Evolutionary conservation across 2,329 filamentous ascomycete genomes (phyloP).

Genomic region (Paraphaeosphaeria minitans): DNA sequence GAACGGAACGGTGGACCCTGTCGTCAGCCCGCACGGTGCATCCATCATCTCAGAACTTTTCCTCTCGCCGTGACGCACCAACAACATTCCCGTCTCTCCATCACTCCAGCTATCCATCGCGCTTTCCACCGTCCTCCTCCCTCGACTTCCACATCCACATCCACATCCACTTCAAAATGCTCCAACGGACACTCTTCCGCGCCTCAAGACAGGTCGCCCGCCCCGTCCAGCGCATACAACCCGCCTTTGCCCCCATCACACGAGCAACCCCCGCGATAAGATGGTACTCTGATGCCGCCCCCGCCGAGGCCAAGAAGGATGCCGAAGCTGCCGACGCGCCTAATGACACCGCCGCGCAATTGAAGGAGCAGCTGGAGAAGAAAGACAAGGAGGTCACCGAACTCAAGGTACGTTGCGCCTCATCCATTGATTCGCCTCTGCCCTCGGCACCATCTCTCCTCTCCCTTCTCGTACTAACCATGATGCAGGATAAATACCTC

Average conservation of each 20-base stretch:
- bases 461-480: background rate
- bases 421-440: too few relatives aligned
- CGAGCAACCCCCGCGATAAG: slow-evolving; percentile 42
- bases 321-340: slow-evolving; percentile 50
- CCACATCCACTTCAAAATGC: slow-evolving; percentile 46
- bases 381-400: slow-evolving; percentile 77
- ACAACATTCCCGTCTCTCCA: slow-evolving; percentile 23
- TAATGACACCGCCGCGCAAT: slow-evolving; percentile 41
- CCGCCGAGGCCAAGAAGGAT: slow-evolving; percentile 38
- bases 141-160: slow-evolving; percentile 10
- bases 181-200: slow-evolving; percentile 57
- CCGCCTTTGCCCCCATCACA: slow-evolving; percentile 46
- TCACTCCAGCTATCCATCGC: slow-evolving; percentile 18
- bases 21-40: slow-evolving; percentile 26
- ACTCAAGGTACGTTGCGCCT: slow-evolving; percentile 71
- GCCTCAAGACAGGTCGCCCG: slow-evolving; percentile 52
- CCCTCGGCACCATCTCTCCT: slow-evolving; percentile 4
- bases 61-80: slow-evolving; percentile 12
- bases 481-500: slow-evolving; percentile 83
- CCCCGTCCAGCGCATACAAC: slow-evolving; percentile 45
- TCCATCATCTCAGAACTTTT: slow-evolving; percentile 18
- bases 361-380: slow-evolving; percentile 70
- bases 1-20: slow-evolving; percentile 15
- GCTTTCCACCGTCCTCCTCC: slow-evolving; percentile 3
- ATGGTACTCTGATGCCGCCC: slow-evolving; percentile 56